phyloP scores from a whole-genome alignment of 495 filamentous ascomycete species.

The Aspergillus diversus region DNA sequence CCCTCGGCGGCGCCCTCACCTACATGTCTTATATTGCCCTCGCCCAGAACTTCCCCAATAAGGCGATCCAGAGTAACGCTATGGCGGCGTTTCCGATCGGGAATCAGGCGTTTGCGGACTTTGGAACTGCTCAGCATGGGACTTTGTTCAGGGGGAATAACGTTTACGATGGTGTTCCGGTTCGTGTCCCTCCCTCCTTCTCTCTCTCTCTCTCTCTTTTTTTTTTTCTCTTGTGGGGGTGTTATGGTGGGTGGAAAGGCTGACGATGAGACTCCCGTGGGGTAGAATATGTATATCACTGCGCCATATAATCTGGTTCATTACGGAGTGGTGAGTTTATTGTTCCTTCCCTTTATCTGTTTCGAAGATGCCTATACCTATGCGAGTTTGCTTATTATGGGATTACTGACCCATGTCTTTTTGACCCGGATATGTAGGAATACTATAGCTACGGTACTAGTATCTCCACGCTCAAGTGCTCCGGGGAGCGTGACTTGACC shows the following conservation, averaged over 20 bases:
- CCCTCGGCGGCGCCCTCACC: slow-evolving; percentile 38
- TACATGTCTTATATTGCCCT: slow-evolving; percentile 41
- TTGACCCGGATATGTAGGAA: slow-evolving; percentile 23
- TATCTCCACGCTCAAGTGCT: slow-evolving; percentile 26
- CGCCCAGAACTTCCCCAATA: slow-evolving; percentile 37
- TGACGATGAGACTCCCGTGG: background rate
- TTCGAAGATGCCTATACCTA: background rate
- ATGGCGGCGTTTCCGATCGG: slow-evolving; percentile 42
- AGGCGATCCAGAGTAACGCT: slow-evolving; percentile 35
- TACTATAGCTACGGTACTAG: slow-evolving; percentile 37
- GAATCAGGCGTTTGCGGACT: slow-evolving; percentile 35
- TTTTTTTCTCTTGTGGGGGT: background rate
- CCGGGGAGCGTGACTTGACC: slow-evolving; percentile 33
- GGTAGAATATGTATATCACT: slow-evolving; percentile 39
- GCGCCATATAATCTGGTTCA: slow-evolving; percentile 31
- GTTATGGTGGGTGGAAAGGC: background rate
- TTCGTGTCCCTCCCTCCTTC: slow-evolving; percentile 16
- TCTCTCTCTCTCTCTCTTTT: background rate
- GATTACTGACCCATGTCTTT: background rate
- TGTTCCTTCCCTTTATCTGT: slow-evolving; percentile 2
- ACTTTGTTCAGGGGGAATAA: slow-evolving; percentile 39
- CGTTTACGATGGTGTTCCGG: slow-evolving; percentile 35
- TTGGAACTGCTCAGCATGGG: slow-evolving; percentile 31
- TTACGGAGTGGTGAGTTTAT: slow-evolving; percentile 35
- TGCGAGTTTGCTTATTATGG: background rate